Evolutionary conservation across 495 filamentous ascomycete genomes (phyloP).

Genomic region (Collariella sp.): DNA sequence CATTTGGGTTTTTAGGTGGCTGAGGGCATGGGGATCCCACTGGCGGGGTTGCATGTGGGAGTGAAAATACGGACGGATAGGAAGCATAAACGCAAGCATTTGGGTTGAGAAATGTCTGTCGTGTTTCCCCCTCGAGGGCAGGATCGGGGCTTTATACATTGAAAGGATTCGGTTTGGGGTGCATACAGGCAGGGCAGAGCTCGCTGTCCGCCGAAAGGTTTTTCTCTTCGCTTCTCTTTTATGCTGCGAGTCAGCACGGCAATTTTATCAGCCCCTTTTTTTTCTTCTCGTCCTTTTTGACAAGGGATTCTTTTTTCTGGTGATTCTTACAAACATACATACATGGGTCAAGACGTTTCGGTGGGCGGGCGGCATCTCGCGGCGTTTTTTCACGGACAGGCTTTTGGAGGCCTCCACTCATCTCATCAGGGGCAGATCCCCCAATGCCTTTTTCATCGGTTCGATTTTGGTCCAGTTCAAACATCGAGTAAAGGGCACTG

Average conservation of each 20-base stretch:
- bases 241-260: slow-evolving; percentile 5
- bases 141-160: neutral
- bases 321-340: too few species aligned
- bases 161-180: neutral
- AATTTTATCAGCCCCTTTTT: neutral
- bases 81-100: slow-evolving; percentile 7
- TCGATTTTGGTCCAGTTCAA: too few species aligned
- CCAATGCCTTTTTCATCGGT: too few species aligned
- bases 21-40: too few species aligned
- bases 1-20: too few species aligned
- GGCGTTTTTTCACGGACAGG: too few species aligned
- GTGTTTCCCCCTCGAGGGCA: neutral
- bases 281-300: neutral
- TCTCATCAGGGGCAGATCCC: too few species aligned
- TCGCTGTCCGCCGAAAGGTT: neutral
- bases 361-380: too few species aligned
- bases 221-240: neutral
- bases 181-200: slow-evolving; percentile 3
- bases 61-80: slow-evolving; percentile 1
- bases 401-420: too few species aligned
- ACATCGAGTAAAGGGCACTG: too few species aligned
- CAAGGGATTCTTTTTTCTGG: too few species aligned
- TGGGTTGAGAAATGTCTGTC: neutral
- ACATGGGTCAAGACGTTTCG: neutral
- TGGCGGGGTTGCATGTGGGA: too few species aligned